Evolutionary conservation across 192 early-diverging fungal genomes (phyloP), one percentile per base, ranked within the genome.

Genomic region (Coemansia sp.): DNA sequence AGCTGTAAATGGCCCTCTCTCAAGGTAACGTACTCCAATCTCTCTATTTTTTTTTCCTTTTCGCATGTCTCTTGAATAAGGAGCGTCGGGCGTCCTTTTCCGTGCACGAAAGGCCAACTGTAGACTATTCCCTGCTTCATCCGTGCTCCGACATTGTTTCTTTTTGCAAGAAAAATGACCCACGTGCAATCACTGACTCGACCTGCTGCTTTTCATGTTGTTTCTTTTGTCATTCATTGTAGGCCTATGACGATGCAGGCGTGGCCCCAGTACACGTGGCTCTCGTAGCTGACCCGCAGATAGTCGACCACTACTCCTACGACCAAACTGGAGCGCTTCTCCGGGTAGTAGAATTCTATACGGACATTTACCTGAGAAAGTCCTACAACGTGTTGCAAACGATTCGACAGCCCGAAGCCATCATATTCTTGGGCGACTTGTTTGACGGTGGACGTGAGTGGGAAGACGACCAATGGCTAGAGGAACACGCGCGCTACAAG

Each of bases 301-400:
- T 98, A 46, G 95, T 94, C 42, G 97, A 97, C 75, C 82, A 89
- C 40, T 92, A 91, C 72, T 97, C 95, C 11, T 98, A 98, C 71
- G 75, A 85, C 4, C 90, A 91, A 44, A 75, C 85, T 11, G 93
- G 93, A 0, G 36, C 90, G 3, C 36, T 90, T 0, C 85, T 94
- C 7, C 71, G 66, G 11, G 29, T 91, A 4, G 86, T 87, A 8
- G 88, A 97, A 72, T 93, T 93, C 62, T 95, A 92, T 76, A 93
- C 91, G 12, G 95, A 96, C 67, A 78, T 93, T 0, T 97, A 94
- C 76, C 92, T 97, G 89, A 85, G 86, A 65, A 88, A 92, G 7
- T 93, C 93, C 66, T 98, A 94, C 75, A 68, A 60, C 18, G 71
- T 87, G 7, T 41, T 97, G 12, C 87, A 91, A 46, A 54, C 74